Conservation (phyloP, 2,329 filamentous ascomycete genomes). For the Xylaria sp. region DNA sequence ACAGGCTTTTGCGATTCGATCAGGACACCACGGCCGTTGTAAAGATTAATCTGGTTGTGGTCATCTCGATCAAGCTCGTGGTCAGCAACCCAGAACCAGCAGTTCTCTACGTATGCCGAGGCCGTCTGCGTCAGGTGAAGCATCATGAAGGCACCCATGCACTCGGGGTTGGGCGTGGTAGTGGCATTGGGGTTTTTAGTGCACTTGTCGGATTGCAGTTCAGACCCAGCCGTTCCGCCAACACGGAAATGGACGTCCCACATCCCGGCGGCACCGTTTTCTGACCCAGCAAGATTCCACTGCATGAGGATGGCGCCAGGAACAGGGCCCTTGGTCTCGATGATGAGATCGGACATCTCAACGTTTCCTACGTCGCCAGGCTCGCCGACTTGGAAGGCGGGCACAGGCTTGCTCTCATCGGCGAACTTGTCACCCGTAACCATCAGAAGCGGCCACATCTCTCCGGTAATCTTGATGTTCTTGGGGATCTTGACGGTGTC, state of each 20-base stretch:
- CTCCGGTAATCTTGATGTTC: constrained; percentile 84
- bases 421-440: constrained; percentile 74
- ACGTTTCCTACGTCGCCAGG: constrained; percentile 76
- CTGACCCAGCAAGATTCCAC: constrained; percentile 78
- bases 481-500: constrained; percentile 73
- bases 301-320: constrained; percentile 89
- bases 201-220: constrained; percentile 79
- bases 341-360: constrained; percentile 86
- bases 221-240: constrained; percentile 81
- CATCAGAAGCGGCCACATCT: constrained; percentile 90
- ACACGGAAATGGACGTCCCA: constrained; percentile 98
- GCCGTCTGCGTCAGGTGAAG: constrained; percentile 65
- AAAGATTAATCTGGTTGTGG: constrained; percentile 81
- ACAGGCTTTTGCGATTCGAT: constrained; percentile 77
- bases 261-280: constrained; percentile 73
- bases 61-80: constrained; percentile 80
- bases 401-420: constrained; percentile 73
- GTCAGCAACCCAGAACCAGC: constrained; percentile 88
- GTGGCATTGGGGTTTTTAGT: constrained; percentile 70
- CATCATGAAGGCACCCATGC: constrained; percentile 74
- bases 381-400: constrained; percentile 85
- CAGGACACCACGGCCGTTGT: constrained; percentile 81
- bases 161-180: constrained; percentile 65
- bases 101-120: constrained; percentile 83
- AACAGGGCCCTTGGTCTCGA: constrained; percentile 80